Base-by-base conservation (phyloP, 31 red algal genomes). In the Bonnemaisonia californica region DNA sequence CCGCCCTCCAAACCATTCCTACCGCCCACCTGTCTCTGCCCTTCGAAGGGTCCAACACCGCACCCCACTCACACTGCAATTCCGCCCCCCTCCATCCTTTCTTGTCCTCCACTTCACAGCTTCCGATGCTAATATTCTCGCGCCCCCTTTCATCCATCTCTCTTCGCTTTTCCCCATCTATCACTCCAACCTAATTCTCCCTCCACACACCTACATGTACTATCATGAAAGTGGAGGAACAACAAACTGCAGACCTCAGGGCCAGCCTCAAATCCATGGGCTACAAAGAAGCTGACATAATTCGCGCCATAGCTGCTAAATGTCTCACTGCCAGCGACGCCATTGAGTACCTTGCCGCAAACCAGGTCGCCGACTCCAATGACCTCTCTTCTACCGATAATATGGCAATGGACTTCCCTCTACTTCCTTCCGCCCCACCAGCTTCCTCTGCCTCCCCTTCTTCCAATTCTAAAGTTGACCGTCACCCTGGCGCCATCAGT, bases 401-500 rank as follows among this genome's bases (percentile, higher is more conserved):
- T 26, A 39, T 57, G 3, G 35, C 57, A 13, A n/a, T 59, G 57
- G 57, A 57, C 54, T 57, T 57, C 9, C 22, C 74, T 24, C 23
- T 39, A 8, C 34, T 4, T 13, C 27, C 55, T 33, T 36, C 56
- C 23, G 36, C 8, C 26, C 35, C 30, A 38, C 39, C 57, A 24
- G 32, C 57, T 59, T 57, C 59, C 51, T 28, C 48, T 29, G 29
- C 71, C 38, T 19, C 56, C 51, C 71, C 71, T 48, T 3, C 71
- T 16, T 16, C 45, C 16, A 7, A 37, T n/a, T 7, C 63, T 32
- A 21, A 70, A n/a, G 29, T 39, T 5, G 29, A 78, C 38, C 74
- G 54, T 19, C 74, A 62, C 38, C 60, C 41, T 24, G 74, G 74
- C 4, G 74, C 55, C 16, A 58, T 78, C 8, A 31, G 38, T n/a